phyloP scores from a whole-genome alignment of 495 filamentous ascomycete species.

The Podospora didyma region DNA sequence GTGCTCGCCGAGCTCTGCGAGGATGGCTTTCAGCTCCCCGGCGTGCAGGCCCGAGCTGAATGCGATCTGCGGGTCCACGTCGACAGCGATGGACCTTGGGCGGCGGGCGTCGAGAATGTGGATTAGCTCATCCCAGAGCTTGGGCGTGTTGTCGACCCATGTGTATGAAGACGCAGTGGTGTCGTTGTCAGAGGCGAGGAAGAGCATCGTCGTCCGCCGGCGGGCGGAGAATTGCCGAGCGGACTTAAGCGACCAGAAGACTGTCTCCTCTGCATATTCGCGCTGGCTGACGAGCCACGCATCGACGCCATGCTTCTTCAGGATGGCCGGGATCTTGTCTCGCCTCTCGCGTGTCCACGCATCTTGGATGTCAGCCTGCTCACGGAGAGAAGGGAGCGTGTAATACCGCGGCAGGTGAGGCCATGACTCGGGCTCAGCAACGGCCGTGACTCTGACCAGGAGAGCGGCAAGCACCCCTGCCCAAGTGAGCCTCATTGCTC shows the following conservation, averaged over 20 bases:
- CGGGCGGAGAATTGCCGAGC: constrained; percentile 41
- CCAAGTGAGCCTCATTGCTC: no score
- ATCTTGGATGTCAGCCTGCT: constrained; percentile 39
- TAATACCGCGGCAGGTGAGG: constrained; percentile 28
- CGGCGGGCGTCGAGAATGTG: constrained; percentile 26
- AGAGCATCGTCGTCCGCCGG: constrained; percentile 40
- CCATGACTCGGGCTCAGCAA: neutral
- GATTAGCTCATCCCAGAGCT: constrained; percentile 32
- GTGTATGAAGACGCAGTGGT: constrained; percentile 19
- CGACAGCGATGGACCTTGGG: constrained; percentile 35
- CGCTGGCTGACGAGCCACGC: constrained; percentile 48
- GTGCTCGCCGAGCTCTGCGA: constrained; percentile 26
- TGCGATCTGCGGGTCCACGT: constrained; percentile 36
- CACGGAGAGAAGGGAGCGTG: constrained; percentile 34
- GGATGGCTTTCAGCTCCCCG: constrained; percentile 35
- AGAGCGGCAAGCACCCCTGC: no score
- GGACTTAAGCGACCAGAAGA: constrained; percentile 45
- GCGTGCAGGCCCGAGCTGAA: constrained; percentile 43
- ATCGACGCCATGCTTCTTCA: constrained; percentile 42
- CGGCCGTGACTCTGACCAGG: neutral
- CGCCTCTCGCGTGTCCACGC: constrained; percentile 37
- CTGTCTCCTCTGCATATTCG: constrained; percentile 47
- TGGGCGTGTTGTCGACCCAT: constrained; percentile 43
- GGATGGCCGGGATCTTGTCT: constrained; percentile 32
- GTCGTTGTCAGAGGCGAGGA: constrained; percentile 30